Evolutionary conservation across 177 flowering plant species (phyloP).

Genomic region (Vitis hybrid): DNA sequence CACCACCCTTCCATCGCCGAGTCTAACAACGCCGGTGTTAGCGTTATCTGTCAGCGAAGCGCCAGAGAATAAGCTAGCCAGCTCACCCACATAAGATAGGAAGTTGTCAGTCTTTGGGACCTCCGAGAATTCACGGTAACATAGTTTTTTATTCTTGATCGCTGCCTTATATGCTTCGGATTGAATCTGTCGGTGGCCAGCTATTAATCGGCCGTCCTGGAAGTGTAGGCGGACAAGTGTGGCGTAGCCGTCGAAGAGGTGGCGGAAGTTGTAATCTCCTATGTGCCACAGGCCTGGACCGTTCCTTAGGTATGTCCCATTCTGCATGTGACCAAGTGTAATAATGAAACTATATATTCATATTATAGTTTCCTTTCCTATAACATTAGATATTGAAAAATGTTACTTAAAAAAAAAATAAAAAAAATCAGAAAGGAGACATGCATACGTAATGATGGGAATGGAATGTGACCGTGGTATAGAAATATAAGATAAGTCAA

Average conservation of each 20-base stretch:
- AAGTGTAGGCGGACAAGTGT: slow-evolving; percentile 80
- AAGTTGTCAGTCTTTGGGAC: slow-evolving; percentile 65
- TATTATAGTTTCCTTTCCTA: too few relatives aligned
- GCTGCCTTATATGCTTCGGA: slow-evolving; percentile 94
- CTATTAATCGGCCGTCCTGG: slow-evolving; percentile 53
- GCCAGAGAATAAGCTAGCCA: slow-evolving; percentile 79
- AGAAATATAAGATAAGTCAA: too few relatives aligned
- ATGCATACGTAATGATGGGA: too few relatives aligned
- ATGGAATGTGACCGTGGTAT: too few relatives aligned
- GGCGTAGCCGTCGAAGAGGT: slow-evolving; percentile 97
- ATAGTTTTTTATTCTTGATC: slow-evolving; percentile 52
- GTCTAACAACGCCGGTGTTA: slow-evolving; percentile 84
- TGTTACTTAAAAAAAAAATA: too few relatives aligned
- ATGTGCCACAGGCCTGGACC: slow-evolving; percentile 95
- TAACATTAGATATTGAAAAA: too few relatives aligned
- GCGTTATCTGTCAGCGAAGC: slow-evolving; percentile 92
- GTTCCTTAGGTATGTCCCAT: slow-evolving; percentile 88
- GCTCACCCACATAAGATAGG: slow-evolving; percentile 67
- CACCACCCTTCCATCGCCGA: slow-evolving; percentile 88
- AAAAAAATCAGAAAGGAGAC: too few relatives aligned
- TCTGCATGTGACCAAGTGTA: slow-evolving; percentile 50
- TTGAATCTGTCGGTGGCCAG: slow-evolving; percentile 85
- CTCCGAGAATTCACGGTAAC: slow-evolving; percentile 93
- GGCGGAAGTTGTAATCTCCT: slow-evolving; percentile 83
- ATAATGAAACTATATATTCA: neutral